Evolutionary conservation across 805 yeast species (phyloP).

Genomic region (Dipodascopsis uninucleata): DNA sequence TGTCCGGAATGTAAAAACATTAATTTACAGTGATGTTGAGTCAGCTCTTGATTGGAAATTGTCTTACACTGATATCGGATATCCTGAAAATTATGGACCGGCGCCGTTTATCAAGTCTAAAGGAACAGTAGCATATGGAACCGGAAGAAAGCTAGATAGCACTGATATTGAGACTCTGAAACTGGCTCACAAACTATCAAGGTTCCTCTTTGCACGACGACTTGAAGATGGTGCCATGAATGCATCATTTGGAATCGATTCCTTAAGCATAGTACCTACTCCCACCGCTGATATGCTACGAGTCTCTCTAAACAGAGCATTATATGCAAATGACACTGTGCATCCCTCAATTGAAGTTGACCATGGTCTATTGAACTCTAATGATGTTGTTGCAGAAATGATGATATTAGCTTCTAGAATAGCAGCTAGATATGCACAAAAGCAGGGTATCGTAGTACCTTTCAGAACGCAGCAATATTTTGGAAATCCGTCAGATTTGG

Average conservation of each 20-base stretch:
- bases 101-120: background rate
- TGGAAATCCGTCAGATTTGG: background rate
- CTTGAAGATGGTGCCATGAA: background rate
- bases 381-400: slow-evolving; percentile 68
- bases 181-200: background rate
- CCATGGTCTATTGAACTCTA: slow-evolving; percentile 45
- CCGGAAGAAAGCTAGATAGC: too few relatives aligned
- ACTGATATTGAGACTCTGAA: background rate
- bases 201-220: slow-evolving; percentile 1
- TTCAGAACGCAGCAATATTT: slow-evolving; percentile 13
- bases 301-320: slow-evolving; percentile 2
- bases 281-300: background rate
- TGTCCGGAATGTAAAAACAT: slow-evolving; percentile 47
- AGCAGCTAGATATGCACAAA: slow-evolving; percentile 31
- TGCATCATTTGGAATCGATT: background rate
- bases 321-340: background rate
- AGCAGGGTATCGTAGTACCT: slow-evolving; percentile 31
- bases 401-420: slow-evolving; percentile 76
- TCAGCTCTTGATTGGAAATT: slow-evolving; percentile 17
- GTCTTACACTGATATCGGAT: slow-evolving; percentile 4
- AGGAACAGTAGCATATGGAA: background rate
- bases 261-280: background rate
- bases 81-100: slow-evolving; percentile 1
- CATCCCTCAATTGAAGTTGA: slow-evolving; percentile 11
- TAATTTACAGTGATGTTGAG: slow-evolving; percentile 68